Percentiles rank a stretch among this genome's conserved stretches.
Conservation (phyloP, 176 grass and related monocot genomes). For the Zoysia japonica region DNA sequence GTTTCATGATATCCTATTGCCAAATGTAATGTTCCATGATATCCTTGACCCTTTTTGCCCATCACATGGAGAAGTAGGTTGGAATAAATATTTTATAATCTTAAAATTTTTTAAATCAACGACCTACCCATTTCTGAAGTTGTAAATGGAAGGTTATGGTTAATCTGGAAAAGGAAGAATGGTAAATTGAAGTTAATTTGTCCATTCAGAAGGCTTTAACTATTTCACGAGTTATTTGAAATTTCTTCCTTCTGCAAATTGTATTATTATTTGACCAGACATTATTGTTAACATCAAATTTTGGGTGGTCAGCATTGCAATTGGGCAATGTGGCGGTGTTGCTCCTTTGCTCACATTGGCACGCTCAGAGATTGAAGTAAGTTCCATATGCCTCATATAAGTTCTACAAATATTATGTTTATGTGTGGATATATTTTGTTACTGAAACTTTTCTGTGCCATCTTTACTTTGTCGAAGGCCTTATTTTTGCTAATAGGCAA, state of each 20-base stretch:
- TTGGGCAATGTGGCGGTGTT: constrained; percentile 92
- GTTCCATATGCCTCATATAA: constrained; percentile 38
- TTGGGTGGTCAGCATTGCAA: constrained; percentile 83
- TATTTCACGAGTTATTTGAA: constrained; percentile 17
- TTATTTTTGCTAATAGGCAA: constrained; percentile 15
- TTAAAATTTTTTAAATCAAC: neutral
- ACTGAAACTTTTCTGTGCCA: constrained; percentile 12
- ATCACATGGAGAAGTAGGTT: constrained; percentile 23
- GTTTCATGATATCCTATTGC: neutral
- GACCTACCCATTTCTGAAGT: too few relatives aligned
- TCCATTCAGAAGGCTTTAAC: neutral
- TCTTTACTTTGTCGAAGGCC: constrained; percentile 19
- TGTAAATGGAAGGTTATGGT: neutral
- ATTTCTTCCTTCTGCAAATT: neutral
- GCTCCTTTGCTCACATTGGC: constrained; percentile 91
- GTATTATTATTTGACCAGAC: neutral
- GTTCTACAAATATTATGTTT: constrained; percentile 19
- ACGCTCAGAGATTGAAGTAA: constrained; percentile 91
- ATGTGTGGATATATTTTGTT: constrained; percentile 10
- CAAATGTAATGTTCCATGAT: constrained; percentile 20
- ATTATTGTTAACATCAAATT: constrained; percentile 38
- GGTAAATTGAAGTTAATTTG: neutral
- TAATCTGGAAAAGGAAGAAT: neutral
- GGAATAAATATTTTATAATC: neutral
- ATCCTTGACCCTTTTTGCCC: neutral